These are phyloP conservation scores for Paraconiothyrium brasiliense DNA, from an alignment of 2,329 filamentous ascomycete species.

Conservation along the genomic window DNA sequence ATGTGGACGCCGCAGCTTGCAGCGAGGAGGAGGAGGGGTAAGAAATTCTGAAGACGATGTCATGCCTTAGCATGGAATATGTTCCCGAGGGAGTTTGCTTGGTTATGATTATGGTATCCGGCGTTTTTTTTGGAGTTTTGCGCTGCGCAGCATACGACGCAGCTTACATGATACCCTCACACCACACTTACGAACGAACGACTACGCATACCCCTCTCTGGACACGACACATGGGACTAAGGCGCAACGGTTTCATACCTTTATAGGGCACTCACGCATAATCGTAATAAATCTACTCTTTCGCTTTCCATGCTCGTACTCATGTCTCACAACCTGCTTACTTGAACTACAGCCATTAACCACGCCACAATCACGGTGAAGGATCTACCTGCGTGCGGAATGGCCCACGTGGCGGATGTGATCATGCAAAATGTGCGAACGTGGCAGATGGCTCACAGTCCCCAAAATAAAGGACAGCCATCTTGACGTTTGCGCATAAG, in stretches of 20 bases:
- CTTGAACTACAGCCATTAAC: too few species aligned
- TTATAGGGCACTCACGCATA: constrained; percentile 12
- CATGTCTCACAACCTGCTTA: too few species aligned
- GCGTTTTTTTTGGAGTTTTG: constrained; percentile 1
- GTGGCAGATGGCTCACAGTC: too few species aligned
- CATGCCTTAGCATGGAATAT: neutral
- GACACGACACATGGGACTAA: neutral
- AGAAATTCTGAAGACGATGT: constrained; percentile 8
- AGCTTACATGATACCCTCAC: constrained; percentile 10
- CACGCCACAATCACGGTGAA: too few species aligned
- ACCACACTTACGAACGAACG: constrained; percentile 3
- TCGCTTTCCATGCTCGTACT: neutral
- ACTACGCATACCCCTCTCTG: constrained; percentile 2
- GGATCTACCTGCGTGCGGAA: too few species aligned
- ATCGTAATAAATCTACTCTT: constrained; percentile 18
- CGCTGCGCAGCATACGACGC: neutral
- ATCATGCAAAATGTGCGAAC: neutral
- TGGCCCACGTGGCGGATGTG: too few species aligned
- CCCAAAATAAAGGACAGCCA: too few species aligned
- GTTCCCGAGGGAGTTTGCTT: neutral
- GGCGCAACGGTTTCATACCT: constrained; percentile 12
- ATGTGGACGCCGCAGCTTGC: constrained; percentile 68
- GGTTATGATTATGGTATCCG: neutral
- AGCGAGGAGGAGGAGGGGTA: constrained; percentile 44
- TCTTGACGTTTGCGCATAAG: neutral